These are phyloP conservation scores for Imleria badia DNA, from an alignment of 768 basidiomycete genomes.

Conservation along the genomic window DNA sequence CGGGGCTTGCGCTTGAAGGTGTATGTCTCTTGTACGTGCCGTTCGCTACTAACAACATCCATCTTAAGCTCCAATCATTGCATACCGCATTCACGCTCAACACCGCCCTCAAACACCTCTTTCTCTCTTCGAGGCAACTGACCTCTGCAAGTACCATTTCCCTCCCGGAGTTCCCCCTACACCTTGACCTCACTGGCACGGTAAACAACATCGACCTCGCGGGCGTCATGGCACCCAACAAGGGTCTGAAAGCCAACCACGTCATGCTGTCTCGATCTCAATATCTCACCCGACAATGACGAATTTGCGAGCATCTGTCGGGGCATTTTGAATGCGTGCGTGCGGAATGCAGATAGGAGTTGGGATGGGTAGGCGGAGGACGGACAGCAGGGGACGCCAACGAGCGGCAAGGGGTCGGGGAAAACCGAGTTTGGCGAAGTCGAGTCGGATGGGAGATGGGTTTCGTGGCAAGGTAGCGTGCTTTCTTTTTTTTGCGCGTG, in stretches of 20 bases:
- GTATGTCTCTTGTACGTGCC: constrained; percentile 42
- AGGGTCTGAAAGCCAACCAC: constrained; percentile 80
- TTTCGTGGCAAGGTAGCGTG: constrained; percentile 43
- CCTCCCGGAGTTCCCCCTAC: constrained; percentile 91
- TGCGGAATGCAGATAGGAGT: constrained; percentile 71
- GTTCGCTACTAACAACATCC: background rate
- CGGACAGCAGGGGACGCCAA: constrained; percentile 20
- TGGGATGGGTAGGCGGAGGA: constrained; percentile 9
- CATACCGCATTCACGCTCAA: constrained; percentile 93
- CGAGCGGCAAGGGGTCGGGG: constrained; percentile 52
- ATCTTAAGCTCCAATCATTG: constrained; percentile 70
- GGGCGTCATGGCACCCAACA: constrained; percentile 88
- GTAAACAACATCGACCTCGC: constrained; percentile 82
- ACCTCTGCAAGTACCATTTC: constrained; percentile 87
- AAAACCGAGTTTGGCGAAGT: constrained; percentile 77
- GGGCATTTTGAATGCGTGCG: constrained; percentile 86
- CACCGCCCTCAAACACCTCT: constrained; percentile 86
- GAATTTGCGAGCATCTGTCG: constrained; percentile 83
- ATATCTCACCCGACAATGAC: constrained; percentile 84
- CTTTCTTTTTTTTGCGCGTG: constrained; percentile 13
- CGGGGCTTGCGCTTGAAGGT: constrained; percentile 87
- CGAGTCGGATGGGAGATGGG: constrained; percentile 50
- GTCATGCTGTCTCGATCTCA: constrained; percentile 90
- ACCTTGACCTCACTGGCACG: constrained; percentile 92
- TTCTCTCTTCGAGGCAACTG: constrained; percentile 81